Conservation (phyloP, 106 monocot genomes). For the Acorus gramineus region DNA sequence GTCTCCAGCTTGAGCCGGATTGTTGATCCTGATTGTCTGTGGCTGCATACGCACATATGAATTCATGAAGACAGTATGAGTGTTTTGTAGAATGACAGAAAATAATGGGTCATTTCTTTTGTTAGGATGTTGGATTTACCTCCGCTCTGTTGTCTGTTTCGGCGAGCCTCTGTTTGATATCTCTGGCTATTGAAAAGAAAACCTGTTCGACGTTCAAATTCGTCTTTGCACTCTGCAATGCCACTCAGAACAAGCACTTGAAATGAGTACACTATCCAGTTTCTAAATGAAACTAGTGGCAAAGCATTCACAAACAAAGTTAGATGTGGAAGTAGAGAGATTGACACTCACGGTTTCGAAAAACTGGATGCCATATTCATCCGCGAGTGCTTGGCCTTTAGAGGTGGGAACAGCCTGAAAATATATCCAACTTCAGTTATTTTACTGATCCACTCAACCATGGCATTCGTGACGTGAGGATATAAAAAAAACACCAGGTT, state of each 20-base stretch:
- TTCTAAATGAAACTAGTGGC: not conserved
- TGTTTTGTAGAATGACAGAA: not conserved
- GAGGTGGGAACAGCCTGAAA: constrained; percentile 84
- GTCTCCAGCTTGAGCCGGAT: constrained; percentile 44
- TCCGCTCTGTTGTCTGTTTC: constrained; percentile 72
- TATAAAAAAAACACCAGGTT: too few relatives aligned
- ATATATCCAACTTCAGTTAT: not conserved
- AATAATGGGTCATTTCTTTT: not conserved
- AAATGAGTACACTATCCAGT: not conserved
- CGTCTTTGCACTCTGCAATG: constrained; percentile 86
- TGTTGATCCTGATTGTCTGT: constrained; percentile 66
- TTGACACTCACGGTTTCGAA: constrained; percentile 68
- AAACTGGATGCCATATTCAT: constrained; percentile 93
- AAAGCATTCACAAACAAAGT: not conserved
- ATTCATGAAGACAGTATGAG: not conserved
- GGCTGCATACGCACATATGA: constrained; percentile 29
- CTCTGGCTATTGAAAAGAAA: constrained; percentile 91
- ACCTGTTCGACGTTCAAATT: constrained; percentile 93
- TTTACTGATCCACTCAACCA: too few relatives aligned
- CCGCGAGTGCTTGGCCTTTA: constrained; percentile 89
- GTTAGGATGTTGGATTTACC: constrained; percentile 19
- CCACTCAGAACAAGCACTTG: not conserved
- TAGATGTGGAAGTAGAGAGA: not conserved
- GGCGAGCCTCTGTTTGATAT: constrained; percentile 85
- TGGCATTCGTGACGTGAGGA: too few relatives aligned